Evolutionary conservation across 306 rosid species (phyloP).

Genomic region (Prinsepia uniflora): DNA sequence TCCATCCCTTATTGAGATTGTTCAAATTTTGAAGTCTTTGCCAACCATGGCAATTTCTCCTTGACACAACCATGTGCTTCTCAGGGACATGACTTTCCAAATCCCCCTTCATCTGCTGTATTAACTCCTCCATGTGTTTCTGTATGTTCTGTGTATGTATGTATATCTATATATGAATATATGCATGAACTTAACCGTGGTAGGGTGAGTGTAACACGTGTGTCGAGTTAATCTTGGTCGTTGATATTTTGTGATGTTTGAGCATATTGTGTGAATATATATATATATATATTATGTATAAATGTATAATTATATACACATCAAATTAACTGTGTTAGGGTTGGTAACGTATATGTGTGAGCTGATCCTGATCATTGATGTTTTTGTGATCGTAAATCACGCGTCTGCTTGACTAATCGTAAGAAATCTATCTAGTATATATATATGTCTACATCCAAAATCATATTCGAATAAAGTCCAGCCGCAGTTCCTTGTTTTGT

Average conservation of each 20-base stretch:
- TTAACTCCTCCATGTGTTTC: constrained; percentile 26
- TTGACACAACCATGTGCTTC: constrained; percentile 51
- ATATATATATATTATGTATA: too few species aligned
- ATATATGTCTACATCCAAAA: too few species aligned
- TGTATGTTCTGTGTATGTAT: neutral
- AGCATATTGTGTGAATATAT: too few species aligned
- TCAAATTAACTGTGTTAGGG: neutral
- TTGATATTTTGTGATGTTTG: too few species aligned
- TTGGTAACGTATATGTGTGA: neutral
- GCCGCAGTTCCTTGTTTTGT: neutral
- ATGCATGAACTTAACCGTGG: neutral
- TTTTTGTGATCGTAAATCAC: neutral
- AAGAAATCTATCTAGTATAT: too few species aligned
- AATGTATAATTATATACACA: too few species aligned
- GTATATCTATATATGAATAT: neutral
- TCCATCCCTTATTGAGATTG: constrained; percentile 11
- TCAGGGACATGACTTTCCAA: constrained; percentile 23
- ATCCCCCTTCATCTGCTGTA: constrained; percentile 22
- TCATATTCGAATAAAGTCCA: neutral
- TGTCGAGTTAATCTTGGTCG: neutral
- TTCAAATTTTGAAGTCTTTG: constrained; percentile 15
- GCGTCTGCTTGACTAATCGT: neutral
- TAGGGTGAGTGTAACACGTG: neutral
- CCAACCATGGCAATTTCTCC: constrained; percentile 11
- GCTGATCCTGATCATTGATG: neutral